Base-by-base conservation (phyloP, 1,284 basidiomycete species). In the Ustilago esculenta region DNA sequence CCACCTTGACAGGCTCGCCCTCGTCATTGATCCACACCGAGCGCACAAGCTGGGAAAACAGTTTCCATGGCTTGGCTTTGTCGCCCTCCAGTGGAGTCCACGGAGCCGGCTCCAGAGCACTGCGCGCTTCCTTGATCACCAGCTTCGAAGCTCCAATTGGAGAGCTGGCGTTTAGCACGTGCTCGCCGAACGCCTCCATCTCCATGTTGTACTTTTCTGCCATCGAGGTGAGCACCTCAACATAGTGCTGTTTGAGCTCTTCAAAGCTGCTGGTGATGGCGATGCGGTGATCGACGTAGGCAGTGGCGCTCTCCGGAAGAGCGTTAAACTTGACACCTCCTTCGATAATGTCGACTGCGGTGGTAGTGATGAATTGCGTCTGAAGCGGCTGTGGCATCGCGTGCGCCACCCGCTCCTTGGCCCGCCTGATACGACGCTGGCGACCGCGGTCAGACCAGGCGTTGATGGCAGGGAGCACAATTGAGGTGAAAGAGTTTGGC, bases 251-350 rank as follows among this genome's bases (percentile, higher is more conserved):
- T 70, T 85, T 79, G 12, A 85, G 83, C 30, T 83, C 85, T 4
- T 77, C 80, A 30, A 87, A 82, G n/a, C 85, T 86, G 63, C 86
- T 86, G 27, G 72, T 58, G 23, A 85, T 85, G 8, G 86, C 84
- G 59, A 89, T 87, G 25, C 88, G 86, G 72, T 88, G 87, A 72
- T 90, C 88, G 44, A 89, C 48, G 23, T 86, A 77, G 4, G 87
- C 87, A 65, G 82, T 85, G 3, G 85, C 85, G 55, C 82, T 82
- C 78, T 88, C 87, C 2, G 87, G 88, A 0, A 88, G 84, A 3
- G 87, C 87, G 68, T 88, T 89, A 46, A 82, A 83, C 81, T 90
- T 90, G 33, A 90, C 86, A 14, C 90, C 89, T 3, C 89, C 89
- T 6, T 84, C 74, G 39, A 90, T 85, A 10, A 90, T 79, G 73